phyloP scores from a whole-genome alignment of 345 rosid genomes.

The Acer campestre region DNA sequence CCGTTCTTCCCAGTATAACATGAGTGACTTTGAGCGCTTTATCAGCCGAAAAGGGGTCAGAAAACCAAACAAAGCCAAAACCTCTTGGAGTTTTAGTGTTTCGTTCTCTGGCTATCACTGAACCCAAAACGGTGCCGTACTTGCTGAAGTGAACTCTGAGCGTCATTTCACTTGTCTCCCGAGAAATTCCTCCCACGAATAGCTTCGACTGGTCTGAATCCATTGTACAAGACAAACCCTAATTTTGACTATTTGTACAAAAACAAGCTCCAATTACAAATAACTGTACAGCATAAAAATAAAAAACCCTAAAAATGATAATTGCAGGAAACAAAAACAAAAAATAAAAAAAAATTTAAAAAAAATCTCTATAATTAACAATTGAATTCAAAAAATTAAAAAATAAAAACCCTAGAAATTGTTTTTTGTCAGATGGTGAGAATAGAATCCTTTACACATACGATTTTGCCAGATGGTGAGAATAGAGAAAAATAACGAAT shows the following conservation, averaged over 20 bases:
- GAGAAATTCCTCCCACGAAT: conserved; percentile 67
- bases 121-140: conserved; percentile 62
- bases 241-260: conserved; percentile 19
- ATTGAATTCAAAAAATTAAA: not conserved
- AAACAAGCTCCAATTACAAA: not conserved
- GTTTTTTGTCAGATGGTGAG: not conserved
- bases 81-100: conserved; percentile 51
- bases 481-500: not conserved
- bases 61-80: conserved; percentile 74
- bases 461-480: not conserved
- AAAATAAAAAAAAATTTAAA: not conserved
- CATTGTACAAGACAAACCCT: conserved; percentile 42
- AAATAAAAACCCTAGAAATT: conserved; percentile 15
- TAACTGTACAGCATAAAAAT: not conserved
- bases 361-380: not conserved
- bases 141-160: conserved; percentile 59
- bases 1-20: conserved; percentile 68
- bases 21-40: conserved; percentile 63
- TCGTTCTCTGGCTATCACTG: conserved; percentile 55
- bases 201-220: conserved; percentile 58
- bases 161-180: conserved; percentile 59
- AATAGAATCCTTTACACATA: not conserved
- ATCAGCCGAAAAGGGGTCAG: conserved; percentile 48
- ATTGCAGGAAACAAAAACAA: not conserved
- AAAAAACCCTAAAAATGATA: not conserved